phyloP scores from a whole-genome alignment of 2,329 filamentous ascomycete genomes.

The Sporothrix globosa region DNA sequence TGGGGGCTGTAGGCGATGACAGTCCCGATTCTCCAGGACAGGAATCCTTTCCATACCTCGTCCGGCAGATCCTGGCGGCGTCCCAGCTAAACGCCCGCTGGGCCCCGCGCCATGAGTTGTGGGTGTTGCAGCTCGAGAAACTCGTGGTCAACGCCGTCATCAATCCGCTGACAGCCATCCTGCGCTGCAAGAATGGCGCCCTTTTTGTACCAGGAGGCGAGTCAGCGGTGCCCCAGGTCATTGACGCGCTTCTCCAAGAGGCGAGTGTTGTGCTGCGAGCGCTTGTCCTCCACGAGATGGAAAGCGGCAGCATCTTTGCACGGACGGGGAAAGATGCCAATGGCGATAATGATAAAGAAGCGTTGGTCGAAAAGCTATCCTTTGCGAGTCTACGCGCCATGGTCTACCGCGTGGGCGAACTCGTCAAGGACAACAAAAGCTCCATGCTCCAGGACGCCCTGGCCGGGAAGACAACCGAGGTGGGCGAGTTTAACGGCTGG shows the following conservation, averaged over 20 bases:
- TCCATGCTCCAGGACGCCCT: slow-evolving; percentile 65
- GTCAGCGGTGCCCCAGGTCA: slow-evolving; percentile 48
- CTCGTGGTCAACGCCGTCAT: slow-evolving; percentile 78
- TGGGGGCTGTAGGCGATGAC: slow-evolving; percentile 50
- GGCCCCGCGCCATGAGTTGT: slow-evolving; percentile 52
- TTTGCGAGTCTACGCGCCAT: slow-evolving; percentile 48
- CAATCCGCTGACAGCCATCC: slow-evolving; percentile 81
- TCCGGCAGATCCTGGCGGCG: slow-evolving; percentile 48
- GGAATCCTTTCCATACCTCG: slow-evolving; percentile 45
- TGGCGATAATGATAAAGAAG: not conserved
- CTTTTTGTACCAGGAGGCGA: slow-evolving; percentile 56
- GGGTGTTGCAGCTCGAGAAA: slow-evolving; percentile 78
- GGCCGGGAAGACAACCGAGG: slow-evolving; percentile 57
- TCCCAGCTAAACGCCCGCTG: slow-evolving; percentile 49
- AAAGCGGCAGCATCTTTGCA: slow-evolving; percentile 47
- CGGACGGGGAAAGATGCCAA: no score
- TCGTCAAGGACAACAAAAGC: slow-evolving; percentile 59
- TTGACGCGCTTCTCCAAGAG: slow-evolving; percentile 73
- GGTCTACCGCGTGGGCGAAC: slow-evolving; percentile 53
- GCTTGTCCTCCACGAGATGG: slow-evolving; percentile 64
- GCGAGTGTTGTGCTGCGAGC: slow-evolving; percentile 71
- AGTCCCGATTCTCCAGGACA: not conserved
- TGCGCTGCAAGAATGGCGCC: slow-evolving; percentile 77
- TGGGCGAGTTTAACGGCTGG: slow-evolving; percentile 61
- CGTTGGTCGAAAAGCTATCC: slow-evolving; percentile 49